phyloP scores from a whole-genome alignment of 805 yeast genomes.

The Yamadazyma insecticola region DNA sequence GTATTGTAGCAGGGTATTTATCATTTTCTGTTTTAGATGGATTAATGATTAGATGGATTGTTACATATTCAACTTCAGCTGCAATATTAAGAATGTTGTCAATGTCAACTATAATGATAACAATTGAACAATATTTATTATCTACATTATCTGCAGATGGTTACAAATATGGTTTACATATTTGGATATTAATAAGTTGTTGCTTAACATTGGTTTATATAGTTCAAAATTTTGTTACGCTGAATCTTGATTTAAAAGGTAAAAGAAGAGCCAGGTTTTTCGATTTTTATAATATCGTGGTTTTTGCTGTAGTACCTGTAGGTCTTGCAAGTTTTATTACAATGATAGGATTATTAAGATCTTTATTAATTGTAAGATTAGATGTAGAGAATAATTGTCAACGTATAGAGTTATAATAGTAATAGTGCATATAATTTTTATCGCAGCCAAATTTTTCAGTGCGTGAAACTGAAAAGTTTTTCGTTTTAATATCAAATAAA shows the following conservation, averaged over 20 bases:
- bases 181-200: slow-evolving; percentile 91
- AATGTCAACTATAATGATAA: slow-evolving; percentile 68
- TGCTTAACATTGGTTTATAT: slow-evolving; percentile 75
- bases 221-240: slow-evolving; percentile 83
- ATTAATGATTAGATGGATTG: slow-evolving; percentile 89
- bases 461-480: neutral
- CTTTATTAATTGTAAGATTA: slow-evolving; percentile 67
- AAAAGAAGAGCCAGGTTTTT: slow-evolving; percentile 57
- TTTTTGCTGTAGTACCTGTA: slow-evolving; percentile 97
- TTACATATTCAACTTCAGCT: slow-evolving; percentile 81
- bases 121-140: slow-evolving; percentile 64
- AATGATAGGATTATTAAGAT: slow-evolving; percentile 77
- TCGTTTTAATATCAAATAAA: too few relatives aligned
- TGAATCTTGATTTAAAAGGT: slow-evolving; percentile 55
- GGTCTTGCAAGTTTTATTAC: slow-evolving; percentile 92
- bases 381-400: slow-evolving; percentile 39
- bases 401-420: neutral
- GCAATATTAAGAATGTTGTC: slow-evolving; percentile 84
- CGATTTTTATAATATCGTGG: slow-evolving; percentile 83
- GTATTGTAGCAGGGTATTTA: slow-evolving; percentile 79
- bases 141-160: slow-evolving; percentile 64
- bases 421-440: neutral
- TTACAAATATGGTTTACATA: slow-evolving; percentile 70
- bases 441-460: neutral
- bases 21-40: slow-evolving; percentile 85